A percentile compares a stretch with the other conserved stretches of the same genome.
Evolutionary conservation across 371 early-diverging fungal genomes (phyloP).

Genomic region (Mortierella sp.): DNA sequence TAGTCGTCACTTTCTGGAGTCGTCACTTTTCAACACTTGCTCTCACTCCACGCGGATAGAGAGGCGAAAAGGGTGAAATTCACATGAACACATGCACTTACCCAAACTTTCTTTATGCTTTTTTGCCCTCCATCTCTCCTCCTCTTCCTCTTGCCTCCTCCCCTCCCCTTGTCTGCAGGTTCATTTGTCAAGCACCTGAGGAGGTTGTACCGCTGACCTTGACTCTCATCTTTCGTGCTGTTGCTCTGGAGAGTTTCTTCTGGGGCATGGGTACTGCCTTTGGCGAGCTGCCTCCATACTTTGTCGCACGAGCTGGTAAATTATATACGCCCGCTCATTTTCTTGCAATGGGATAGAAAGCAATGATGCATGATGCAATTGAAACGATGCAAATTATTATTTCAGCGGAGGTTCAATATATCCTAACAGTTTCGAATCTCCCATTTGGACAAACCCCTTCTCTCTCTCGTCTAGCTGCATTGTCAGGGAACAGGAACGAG

Average conservation of each 20-base stretch:
- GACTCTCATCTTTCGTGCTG: constrained; percentile 72
- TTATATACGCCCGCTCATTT: not conserved
- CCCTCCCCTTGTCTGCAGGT: constrained; percentile 13
- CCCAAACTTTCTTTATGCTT: not conserved
- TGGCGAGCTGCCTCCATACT: constrained; percentile 95
- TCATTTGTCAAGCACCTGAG: constrained; percentile 50
- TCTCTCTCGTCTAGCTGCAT: constrained; percentile 64
- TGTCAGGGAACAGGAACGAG: constrained; percentile 75
- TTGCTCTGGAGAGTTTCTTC: constrained; percentile 82
- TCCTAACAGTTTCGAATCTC: not conserved
- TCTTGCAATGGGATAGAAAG: not conserved
- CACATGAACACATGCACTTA: not conserved
- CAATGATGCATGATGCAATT: not conserved
- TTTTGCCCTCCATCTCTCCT: not conserved
- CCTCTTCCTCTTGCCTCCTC: not conserved
- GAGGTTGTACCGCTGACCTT: constrained; percentile 61
- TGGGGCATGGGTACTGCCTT: constrained; percentile 95
- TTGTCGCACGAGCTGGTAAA: constrained; percentile 90
- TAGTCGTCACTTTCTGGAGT: too few relatives aligned
- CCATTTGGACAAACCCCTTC: not conserved
- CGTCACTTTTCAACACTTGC: not conserved
- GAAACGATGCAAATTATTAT: too few relatives aligned
- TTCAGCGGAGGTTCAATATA: not conserved
- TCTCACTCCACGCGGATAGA: not conserved
- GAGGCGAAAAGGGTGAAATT: not conserved